These are phyloP conservation scores for Heracleum sosnowskyi DNA, from an alignment of 129 eudicot species.

Conservation along the genomic window DNA sequence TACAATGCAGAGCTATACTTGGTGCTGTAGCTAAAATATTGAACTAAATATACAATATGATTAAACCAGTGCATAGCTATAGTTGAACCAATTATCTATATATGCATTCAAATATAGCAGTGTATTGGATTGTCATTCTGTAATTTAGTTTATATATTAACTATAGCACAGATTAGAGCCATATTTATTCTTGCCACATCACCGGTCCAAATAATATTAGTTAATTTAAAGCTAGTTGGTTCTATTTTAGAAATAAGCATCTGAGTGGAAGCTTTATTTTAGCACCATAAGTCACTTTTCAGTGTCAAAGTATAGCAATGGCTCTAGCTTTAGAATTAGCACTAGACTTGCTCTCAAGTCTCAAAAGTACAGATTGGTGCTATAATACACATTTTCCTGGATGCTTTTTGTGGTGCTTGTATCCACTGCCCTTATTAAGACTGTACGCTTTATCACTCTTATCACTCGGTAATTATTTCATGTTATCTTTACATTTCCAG, in stretches of 20 bases:
- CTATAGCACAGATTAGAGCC: background rate
- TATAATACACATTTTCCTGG: background rate
- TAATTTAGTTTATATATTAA: background rate
- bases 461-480: background rate
- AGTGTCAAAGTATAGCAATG: background rate
- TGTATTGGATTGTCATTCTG: background rate
- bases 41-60: background rate
- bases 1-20: background rate
- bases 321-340: background rate
- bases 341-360: background rate
- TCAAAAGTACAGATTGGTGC: background rate
- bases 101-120: background rate
- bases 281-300: background rate
- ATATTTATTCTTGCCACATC: background rate
- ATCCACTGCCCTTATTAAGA: background rate
- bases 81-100: background rate
- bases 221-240: background rate
- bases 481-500: conserved; percentile 27
- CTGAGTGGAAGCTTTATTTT: background rate
- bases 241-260: background rate
- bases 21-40: background rate
- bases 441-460: background rate
- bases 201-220: background rate
- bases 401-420: background rate
- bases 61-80: background rate